Percentiles rank a stretch among this genome's conserved stretches.
Evolutionary conservation across 345 rosid genomes (phyloP).

Genomic region (Bruguiera sexangula): DNA sequence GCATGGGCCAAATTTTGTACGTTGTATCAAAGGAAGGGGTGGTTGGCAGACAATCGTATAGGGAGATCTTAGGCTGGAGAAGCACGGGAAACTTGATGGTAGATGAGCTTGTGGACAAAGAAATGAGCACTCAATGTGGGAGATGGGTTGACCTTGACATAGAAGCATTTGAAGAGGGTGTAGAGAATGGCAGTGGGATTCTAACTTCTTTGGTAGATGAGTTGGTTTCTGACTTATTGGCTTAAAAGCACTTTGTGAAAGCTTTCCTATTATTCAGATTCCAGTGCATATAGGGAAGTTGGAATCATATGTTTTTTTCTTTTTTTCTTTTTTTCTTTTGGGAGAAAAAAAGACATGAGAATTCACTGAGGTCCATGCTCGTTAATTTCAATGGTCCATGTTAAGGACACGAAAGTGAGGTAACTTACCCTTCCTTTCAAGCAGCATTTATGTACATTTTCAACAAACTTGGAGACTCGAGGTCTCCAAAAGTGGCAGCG

Average conservation of each 20-base stretch:
- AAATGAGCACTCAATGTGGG: constrained; percentile 59
- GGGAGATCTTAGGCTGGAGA: constrained; percentile 48
- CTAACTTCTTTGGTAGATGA: constrained; percentile 63
- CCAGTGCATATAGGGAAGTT: neutral
- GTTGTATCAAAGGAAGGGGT: constrained; percentile 37
- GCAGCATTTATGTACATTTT: too few species aligned
- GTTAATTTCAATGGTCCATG: neutral
- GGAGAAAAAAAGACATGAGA: neutral
- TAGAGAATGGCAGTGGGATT: constrained; percentile 55
- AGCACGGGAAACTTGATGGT: constrained; percentile 59
- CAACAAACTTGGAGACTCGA: too few species aligned
- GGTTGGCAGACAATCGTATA: constrained; percentile 53
- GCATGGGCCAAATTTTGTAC: constrained; percentile 35
- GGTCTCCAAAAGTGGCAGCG: too few species aligned
- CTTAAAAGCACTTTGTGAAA: neutral
- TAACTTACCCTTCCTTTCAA: neutral
- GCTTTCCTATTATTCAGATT: neutral
- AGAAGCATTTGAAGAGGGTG: constrained; percentile 66
- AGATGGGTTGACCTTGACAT: constrained; percentile 64
- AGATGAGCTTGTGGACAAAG: constrained; percentile 75
- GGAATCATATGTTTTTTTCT: neutral
- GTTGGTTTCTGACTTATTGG: constrained; percentile 48
- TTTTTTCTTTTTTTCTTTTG: neutral
- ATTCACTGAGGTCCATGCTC: neutral
- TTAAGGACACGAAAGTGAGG: neutral